A percentile compares a stretch with the other conserved stretches of the same genome.
Conservation (phyloP, 805 yeast species). For the Candida suzukii region DNA sequence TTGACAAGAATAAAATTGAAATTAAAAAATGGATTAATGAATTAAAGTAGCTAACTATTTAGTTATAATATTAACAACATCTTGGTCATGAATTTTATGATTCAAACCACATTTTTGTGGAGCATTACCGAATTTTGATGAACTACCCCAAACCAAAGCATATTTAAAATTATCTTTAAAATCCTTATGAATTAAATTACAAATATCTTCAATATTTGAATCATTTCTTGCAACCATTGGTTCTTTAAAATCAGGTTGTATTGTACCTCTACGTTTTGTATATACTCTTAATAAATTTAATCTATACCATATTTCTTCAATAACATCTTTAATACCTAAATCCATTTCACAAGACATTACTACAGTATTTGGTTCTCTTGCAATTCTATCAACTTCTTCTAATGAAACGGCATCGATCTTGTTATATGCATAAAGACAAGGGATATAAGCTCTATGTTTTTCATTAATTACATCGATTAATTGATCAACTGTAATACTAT, state of each 20-base stretch:
- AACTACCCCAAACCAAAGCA: conserved; percentile 94
- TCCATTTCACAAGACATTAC: conserved; percentile 91
- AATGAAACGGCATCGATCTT: conserved; percentile 92
- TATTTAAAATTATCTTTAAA: conserved; percentile 88
- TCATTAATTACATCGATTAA: conserved; percentile 88
- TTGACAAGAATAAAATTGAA: conserved; percentile 7
- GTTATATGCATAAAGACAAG: conserved; percentile 90
- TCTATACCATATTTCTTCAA: conserved; percentile 91
- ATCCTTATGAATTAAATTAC: conserved; percentile 89
- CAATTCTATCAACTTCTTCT: conserved; percentile 89
- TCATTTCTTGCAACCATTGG: conserved; percentile 85
- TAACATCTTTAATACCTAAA: conserved; percentile 78
- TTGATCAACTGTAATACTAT: conserved; percentile 84
- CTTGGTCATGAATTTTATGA: conserved; percentile 85
- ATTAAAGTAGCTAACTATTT: conserved; percentile 37
- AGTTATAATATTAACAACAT: conserved; percentile 85
- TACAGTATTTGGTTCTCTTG: conserved; percentile 86
- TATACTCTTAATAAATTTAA: conserved; percentile 71
- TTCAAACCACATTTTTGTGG: conserved; percentile 93
- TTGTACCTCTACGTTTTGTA: conserved; percentile 77
- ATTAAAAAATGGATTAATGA: conserved; percentile 8
- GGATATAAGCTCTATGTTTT: conserved; percentile 78
- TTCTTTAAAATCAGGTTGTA: conserved; percentile 71
- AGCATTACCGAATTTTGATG: conserved; percentile 73
- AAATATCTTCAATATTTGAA: conserved; percentile 77